Evolutionary conservation across 2,329 filamentous ascomycete genomes (phyloP).

Genomic region (Chrysosporium queenslandicum): DNA sequence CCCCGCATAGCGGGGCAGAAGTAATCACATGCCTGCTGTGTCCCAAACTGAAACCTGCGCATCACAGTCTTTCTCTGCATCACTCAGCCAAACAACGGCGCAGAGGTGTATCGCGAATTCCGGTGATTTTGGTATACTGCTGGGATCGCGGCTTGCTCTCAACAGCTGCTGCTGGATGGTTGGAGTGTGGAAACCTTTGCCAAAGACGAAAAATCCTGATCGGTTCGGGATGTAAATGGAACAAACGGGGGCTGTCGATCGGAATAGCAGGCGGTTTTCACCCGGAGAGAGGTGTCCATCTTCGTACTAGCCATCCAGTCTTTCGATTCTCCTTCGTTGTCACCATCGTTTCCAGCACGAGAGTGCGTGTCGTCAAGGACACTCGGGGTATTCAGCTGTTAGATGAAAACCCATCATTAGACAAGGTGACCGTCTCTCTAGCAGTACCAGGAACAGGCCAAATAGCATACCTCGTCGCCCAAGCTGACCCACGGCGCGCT

Average conservation of each 20-base stretch:
- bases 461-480: slow-evolving; percentile 27
- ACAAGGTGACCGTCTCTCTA: neutral
- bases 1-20: slow-evolving; percentile 35
- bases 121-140: slow-evolving; percentile 39
- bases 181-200: slow-evolving; percentile 64
- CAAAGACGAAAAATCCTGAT: slow-evolving; percentile 54
- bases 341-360: neutral
- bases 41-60: slow-evolving; percentile 36
- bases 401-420: neutral
- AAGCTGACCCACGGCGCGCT: slow-evolving; percentile 31
- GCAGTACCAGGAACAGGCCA: neutral
- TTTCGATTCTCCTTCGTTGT: neutral
- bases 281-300: neutral
- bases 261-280: neutral
- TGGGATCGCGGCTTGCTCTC: slow-evolving; percentile 42
- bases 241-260: slow-evolving; percentile 1
- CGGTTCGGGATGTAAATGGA: slow-evolving; percentile 20
- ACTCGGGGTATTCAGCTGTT: neutral
- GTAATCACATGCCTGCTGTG: slow-evolving; percentile 44
- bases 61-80: slow-evolving; percentile 39
- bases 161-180: slow-evolving; percentile 57
- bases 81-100: slow-evolving; percentile 47
- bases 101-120: slow-evolving; percentile 56
- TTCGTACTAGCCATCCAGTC: neutral
- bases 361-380: neutral